A percentile compares a stretch with the other conserved stretches of the same genome.
phyloP scores from a whole-genome alignment of 2,329 filamentous ascomycete genomes.

The Botrytis elliptica region DNA sequence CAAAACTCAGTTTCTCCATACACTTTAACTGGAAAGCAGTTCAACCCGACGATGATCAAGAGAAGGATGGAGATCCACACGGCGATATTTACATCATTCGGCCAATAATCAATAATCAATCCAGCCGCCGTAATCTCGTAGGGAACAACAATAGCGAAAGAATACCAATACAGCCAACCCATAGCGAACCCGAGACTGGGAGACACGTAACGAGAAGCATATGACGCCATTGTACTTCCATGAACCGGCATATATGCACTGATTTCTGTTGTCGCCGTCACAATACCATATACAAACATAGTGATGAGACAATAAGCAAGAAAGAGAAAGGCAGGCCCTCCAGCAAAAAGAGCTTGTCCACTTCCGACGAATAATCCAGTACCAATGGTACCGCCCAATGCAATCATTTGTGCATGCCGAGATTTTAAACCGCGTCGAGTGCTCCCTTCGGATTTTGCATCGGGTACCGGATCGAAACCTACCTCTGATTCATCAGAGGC shows the following conservation, averaged over 20 bases:
- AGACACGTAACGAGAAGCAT: neutral
- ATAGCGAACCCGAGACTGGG: neutral
- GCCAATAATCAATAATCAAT: neutral
- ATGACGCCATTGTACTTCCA: neutral
- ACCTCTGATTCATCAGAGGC: neutral
- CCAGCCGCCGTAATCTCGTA: neutral
- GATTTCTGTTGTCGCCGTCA: neutral
- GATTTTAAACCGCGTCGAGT: neutral
- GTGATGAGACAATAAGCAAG: neutral
- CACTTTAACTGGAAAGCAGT: neutral
- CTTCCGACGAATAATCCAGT: neutral
- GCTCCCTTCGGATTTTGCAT: neutral
- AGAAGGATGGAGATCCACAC: neutral
- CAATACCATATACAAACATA: neutral
- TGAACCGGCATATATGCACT: neutral
- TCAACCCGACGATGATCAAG: neutral
- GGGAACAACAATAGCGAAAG: neutral
- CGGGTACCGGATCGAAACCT: neutral
- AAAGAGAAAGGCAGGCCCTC: neutral
- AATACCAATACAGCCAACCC: slow-evolving; percentile 1
- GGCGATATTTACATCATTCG: neutral
- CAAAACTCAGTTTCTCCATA: neutral
- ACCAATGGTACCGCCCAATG: neutral
- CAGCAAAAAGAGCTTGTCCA: neutral
- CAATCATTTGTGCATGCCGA: neutral